Conservation (phyloP, 345 rosid species). For the Barbarea vulgaris region DNA sequence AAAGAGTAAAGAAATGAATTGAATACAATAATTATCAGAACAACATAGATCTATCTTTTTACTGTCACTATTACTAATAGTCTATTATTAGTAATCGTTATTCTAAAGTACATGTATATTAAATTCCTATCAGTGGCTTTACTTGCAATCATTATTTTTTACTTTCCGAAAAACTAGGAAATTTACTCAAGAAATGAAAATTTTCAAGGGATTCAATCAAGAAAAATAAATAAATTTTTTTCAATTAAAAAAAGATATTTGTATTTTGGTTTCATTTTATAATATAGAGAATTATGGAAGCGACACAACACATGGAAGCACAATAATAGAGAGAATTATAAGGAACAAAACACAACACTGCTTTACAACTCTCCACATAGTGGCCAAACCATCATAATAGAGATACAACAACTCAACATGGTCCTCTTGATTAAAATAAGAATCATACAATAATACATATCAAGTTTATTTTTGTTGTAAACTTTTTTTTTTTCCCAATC, state of each 20-base stretch:
- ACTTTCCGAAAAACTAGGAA: background rate
- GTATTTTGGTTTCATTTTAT: background rate
- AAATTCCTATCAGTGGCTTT: conserved; percentile 7
- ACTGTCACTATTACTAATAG: conserved; percentile 17
- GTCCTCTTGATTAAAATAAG: background rate
- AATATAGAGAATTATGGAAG: conserved; percentile 17
- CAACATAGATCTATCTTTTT: conserved; percentile 20
- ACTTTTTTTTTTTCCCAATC: background rate
- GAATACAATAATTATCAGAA: background rate
- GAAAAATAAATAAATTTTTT: too few relatives aligned
- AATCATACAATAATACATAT: background rate
- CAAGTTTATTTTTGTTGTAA: background rate
- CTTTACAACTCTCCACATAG: conserved; percentile 30
- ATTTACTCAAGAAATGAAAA: background rate
- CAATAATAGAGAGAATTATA: conserved; percentile 26
- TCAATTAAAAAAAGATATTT: too few relatives aligned
- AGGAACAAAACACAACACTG: conserved; percentile 31
- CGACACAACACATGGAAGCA: conserved; percentile 38
- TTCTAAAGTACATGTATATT: background rate
- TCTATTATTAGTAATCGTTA: background rate
- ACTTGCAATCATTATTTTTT: conserved; percentile 6
- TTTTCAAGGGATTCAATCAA: background rate
- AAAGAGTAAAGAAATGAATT: conserved; percentile 6
- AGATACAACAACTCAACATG: conserved; percentile 27
- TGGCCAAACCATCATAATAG: conserved; percentile 26